Evolutionary conservation across 2,329 filamentous ascomycete genomes (phyloP).

Genomic region (Teratosphaeria nubilosa): DNA sequence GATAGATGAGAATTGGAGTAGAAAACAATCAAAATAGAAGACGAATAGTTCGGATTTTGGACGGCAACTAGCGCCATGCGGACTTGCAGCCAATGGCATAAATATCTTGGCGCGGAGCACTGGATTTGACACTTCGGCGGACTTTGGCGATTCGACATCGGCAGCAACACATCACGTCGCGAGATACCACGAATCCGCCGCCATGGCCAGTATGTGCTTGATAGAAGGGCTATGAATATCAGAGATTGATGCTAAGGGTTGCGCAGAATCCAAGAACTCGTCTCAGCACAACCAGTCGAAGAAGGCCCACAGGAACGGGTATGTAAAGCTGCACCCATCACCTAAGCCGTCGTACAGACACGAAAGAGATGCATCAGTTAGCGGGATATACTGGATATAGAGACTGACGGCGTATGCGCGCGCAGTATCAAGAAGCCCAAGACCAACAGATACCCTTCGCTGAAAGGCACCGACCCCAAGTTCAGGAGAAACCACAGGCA

Average conservation of each 20-base stretch:
- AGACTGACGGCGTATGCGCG: constrained; percentile 1
- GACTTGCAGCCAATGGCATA: neutral
- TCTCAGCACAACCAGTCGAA: constrained; percentile 97
- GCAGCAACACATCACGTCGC: neutral
- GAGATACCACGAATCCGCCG: constrained; percentile 24
- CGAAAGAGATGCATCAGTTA: neutral
- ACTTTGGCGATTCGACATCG: neutral
- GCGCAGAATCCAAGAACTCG: constrained; percentile 96
- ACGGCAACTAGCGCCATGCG: neutral
- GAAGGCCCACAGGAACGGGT: constrained; percentile 99
- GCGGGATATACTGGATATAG: neutral
- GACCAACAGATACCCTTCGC: constrained; percentile 95
- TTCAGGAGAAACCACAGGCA: constrained; percentile 99
- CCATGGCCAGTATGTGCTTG: constrained; percentile 60
- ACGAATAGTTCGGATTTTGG: neutral
- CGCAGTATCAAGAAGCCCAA: constrained; percentile 99
- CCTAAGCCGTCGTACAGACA: constrained; percentile 1
- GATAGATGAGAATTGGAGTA: neutral
- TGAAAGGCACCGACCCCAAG: constrained; percentile 98
- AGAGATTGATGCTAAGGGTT: constrained; percentile 8
- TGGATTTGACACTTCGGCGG: neutral
- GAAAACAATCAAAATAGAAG: too few relatives aligned
- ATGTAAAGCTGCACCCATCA: constrained; percentile 35
- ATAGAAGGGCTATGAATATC: neutral
- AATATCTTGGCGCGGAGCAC: neutral